Percentiles rank a stretch among this genome's conserved stretches.
These are phyloP conservation scores for Quercus glauca DNA, from an alignment of 306 rosid genomes.

Conservation along the genomic window DNA sequence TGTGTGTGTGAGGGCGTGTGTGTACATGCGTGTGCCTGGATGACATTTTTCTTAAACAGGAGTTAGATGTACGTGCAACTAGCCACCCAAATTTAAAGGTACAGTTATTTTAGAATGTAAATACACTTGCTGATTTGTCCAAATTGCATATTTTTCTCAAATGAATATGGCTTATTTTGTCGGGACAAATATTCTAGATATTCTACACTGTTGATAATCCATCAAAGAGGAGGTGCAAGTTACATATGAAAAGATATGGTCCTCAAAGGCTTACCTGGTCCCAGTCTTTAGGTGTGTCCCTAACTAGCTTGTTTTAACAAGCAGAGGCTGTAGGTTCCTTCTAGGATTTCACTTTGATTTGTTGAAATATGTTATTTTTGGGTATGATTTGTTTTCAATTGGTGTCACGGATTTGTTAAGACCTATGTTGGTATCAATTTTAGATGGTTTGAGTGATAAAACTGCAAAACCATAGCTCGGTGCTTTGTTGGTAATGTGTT, in stretches of 20 bases:
- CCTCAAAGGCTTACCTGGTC: constrained; percentile 81
- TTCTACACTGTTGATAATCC: constrained; percentile 84
- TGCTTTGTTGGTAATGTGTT: too few species aligned
- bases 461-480: too few species aligned
- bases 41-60: constrained; percentile 90
- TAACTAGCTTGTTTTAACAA: too few species aligned
- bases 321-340: too few species aligned
- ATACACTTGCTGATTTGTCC: background rate
- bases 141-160: constrained; percentile 2
- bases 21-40: constrained; percentile 15
- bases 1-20: background rate
- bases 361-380: too few species aligned
- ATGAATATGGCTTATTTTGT: background rate
- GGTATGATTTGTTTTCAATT: too few species aligned
- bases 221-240: constrained; percentile 80
- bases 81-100: constrained; percentile 92
- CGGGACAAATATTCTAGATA: constrained; percentile 40
- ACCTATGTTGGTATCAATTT: too few species aligned
- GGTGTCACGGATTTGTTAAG: too few species aligned
- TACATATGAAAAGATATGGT: constrained; percentile 75
- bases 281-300: constrained; percentile 18
- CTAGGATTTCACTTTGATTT: too few species aligned
- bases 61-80: constrained; percentile 73
- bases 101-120: constrained; percentile 5
- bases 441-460: too few species aligned